Evolutionary conservation across 2,329 filamentous ascomycete species (phyloP).

Genomic region (Penicillium glabrum): DNA sequence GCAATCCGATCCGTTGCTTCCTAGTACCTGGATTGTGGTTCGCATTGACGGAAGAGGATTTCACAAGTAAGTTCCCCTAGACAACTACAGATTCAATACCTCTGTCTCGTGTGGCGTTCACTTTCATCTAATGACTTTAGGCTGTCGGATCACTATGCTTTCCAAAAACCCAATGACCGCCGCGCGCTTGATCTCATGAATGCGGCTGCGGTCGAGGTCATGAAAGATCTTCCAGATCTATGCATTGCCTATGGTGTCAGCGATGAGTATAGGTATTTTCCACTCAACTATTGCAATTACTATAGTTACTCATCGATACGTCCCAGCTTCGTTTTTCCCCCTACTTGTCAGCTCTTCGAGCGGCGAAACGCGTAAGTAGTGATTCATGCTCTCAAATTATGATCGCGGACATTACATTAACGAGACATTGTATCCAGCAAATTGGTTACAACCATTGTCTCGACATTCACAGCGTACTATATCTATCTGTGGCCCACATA

Average conservation of each 20-base stretch:
- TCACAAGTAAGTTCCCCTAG: constrained; percentile 68
- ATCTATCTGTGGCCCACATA: constrained; percentile 74
- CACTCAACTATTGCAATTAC: neutral
- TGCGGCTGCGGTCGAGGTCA: constrained; percentile 77
- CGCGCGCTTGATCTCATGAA: constrained; percentile 94
- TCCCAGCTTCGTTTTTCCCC: constrained; percentile 81
- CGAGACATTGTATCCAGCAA: constrained; percentile 60
- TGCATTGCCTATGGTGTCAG: constrained; percentile 88
- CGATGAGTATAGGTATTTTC: constrained; percentile 71
- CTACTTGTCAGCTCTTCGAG: constrained; percentile 79
- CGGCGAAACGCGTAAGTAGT: constrained; percentile 68
- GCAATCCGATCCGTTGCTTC: constrained; percentile 74
- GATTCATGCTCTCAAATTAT: neutral
- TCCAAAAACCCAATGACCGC: constrained; percentile 89
- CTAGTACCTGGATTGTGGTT: constrained; percentile 94
- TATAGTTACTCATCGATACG: neutral
- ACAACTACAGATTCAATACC: neutral
- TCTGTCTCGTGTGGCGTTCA: neutral
- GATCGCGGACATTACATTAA: neutral
- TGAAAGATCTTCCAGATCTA: constrained; percentile 81
- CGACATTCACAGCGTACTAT: constrained; percentile 91
- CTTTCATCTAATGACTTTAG: constrained; percentile 44
- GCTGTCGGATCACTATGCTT: constrained; percentile 78
- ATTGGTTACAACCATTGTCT: constrained; percentile 84
- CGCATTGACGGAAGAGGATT: constrained; percentile 93